Base-by-base conservation (phyloP, 1,284 basidiomycete species). In the Rhodotorula sp. region DNA sequence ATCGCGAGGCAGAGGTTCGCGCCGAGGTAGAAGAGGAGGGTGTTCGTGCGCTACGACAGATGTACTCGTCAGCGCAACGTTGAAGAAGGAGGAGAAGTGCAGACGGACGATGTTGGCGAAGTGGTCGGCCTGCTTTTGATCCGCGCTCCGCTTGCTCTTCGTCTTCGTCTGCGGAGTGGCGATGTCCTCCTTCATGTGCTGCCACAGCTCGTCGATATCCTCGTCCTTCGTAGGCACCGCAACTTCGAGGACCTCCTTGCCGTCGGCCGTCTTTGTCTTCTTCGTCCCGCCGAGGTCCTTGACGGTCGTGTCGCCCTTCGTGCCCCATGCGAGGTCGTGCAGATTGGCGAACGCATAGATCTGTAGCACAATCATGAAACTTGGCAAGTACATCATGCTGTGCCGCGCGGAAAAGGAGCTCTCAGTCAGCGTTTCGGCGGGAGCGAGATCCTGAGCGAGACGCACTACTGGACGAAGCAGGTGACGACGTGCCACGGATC, bases 401-500 rank as follows among this genome's bases (percentile, higher is more conserved):
- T 34, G 34, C 34, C 34, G 46, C 31, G 13, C 7, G 2, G 34
- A 2, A 30, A 58, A 37, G 28, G 28, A 10, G 11, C 34, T 34
- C 48, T 52, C 53, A 51, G 65, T 26, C 13, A 54, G 16, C 1
- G 13, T 44, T 31, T 57, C 59, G 30, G 47, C 37, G 26, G 20
- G 65, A 53, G 13, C 2, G 34, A 16, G 37, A 18, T 48, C 34
- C 34, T 34, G 34, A 10, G 34, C 28, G 7, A 55, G 9, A 75
- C 62, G 51, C 31, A 69, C 66, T 77, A 77, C 50, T 77, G 90
- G 59, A 87, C 73, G 84, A 95, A 94, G 64, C 88, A 91, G 28
- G 91, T 93, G 82, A 94, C 85, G 90, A 94, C 92, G 83, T 94
- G 92, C 90, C 91, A 94, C 0, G 92, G 92, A 77, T 94, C 92